Percentiles rank a stretch among this genome's conserved stretches.
phyloP scores from a whole-genome alignment of 306 rosid species.

The Lathyrus aphaca region DNA sequence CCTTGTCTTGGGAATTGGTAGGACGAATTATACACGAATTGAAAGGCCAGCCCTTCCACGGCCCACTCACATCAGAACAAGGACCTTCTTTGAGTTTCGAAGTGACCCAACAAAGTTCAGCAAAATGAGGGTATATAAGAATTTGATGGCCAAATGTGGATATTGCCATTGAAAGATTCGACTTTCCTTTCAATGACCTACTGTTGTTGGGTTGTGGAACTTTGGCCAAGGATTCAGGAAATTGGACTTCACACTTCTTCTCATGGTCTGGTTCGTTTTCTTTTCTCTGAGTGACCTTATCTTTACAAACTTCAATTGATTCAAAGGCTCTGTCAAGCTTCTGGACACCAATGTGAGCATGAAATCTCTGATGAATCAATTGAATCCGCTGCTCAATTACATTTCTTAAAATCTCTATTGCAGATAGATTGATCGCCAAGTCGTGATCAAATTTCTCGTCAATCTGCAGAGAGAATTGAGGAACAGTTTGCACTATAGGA shows the following conservation, averaged over 20 bases:
- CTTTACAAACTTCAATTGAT: slow-evolving; percentile 39
- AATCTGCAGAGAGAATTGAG: slow-evolving; percentile 69
- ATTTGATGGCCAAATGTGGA: slow-evolving; percentile 91
- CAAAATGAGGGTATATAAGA: slow-evolving; percentile 88
- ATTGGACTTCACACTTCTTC: slow-evolving; percentile 39
- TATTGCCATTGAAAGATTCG: slow-evolving; percentile 70
- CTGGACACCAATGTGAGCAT: slow-evolving; percentile 41
- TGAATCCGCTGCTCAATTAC: slow-evolving; percentile 69
- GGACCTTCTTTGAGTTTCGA: slow-evolving; percentile 93
- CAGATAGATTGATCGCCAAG: slow-evolving; percentile 58
- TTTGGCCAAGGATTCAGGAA: slow-evolving; percentile 50
- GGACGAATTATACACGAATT: slow-evolving; percentile 89
- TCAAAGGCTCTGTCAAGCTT: slow-evolving; percentile 40
- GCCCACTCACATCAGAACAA: slow-evolving; percentile 80
- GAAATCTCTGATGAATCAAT: slow-evolving; percentile 75
- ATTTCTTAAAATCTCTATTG: slow-evolving; percentile 66
- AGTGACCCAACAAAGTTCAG: slow-evolving; percentile 97
- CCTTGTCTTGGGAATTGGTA: slow-evolving; percentile 53
- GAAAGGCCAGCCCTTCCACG: slow-evolving; percentile 99
- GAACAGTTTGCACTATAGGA: slow-evolving; percentile 62
- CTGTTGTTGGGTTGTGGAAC: slow-evolving; percentile 52
- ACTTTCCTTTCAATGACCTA: slow-evolving; percentile 69
- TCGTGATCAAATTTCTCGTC: slow-evolving; percentile 66
- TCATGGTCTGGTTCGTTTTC: slow-evolving; percentile 43
- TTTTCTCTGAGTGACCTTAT: slow-evolving; percentile 38